A percentile compares a stretch with the other conserved stretches of the same genome.
These are phyloP conservation scores for Discostella stelligeroides DNA, from an alignment of 108 stramenopile species.

Conservation along the genomic window DNA sequence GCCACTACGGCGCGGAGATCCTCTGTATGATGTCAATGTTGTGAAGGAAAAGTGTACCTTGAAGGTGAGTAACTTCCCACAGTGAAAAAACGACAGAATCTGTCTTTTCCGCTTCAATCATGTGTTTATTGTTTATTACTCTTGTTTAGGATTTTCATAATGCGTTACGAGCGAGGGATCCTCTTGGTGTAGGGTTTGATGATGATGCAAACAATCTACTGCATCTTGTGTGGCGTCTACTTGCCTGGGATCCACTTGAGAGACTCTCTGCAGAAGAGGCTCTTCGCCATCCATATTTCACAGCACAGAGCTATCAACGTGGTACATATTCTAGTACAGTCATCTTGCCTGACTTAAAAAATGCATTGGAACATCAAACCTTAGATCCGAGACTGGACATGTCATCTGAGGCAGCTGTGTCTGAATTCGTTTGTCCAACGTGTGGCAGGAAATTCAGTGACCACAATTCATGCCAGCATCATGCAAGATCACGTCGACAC, in stretches of 20 bases:
- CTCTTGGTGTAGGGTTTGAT: slow-evolving; percentile 81
- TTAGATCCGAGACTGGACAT: slow-evolving; percentile 74
- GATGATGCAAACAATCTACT: slow-evolving; percentile 61
- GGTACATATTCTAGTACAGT: not conserved
- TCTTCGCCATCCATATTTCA: slow-evolving; percentile 78
- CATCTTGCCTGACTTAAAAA: slow-evolving; percentile 53
- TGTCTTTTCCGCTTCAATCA: not conserved
- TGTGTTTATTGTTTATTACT: too few relatives aligned
- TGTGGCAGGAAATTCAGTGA: slow-evolving; percentile 81
- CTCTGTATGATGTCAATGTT: slow-evolving; percentile 60
- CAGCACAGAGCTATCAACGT: slow-evolving; percentile 13
- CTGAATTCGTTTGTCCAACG: slow-evolving; percentile 71
- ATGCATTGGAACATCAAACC: slow-evolving; percentile 69
- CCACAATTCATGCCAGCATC: slow-evolving; percentile 83
- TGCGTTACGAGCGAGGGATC: slow-evolving; percentile 78
- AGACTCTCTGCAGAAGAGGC: slow-evolving; percentile 73
- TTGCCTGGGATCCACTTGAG: slow-evolving; percentile 75
- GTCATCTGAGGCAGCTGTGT: slow-evolving; percentile 32
- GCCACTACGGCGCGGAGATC: slow-evolving; percentile 74
- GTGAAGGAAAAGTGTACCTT: slow-evolving; percentile 52
- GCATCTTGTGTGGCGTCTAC: slow-evolving; percentile 79
- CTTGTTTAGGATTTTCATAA: slow-evolving; percentile 79
- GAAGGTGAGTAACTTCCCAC: slow-evolving; percentile 2
- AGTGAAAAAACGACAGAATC: too few relatives aligned
- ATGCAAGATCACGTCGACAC: slow-evolving; percentile 79